Conservation (phyloP, 177 flowering plant species). For the Vitis hybrid region DNA sequence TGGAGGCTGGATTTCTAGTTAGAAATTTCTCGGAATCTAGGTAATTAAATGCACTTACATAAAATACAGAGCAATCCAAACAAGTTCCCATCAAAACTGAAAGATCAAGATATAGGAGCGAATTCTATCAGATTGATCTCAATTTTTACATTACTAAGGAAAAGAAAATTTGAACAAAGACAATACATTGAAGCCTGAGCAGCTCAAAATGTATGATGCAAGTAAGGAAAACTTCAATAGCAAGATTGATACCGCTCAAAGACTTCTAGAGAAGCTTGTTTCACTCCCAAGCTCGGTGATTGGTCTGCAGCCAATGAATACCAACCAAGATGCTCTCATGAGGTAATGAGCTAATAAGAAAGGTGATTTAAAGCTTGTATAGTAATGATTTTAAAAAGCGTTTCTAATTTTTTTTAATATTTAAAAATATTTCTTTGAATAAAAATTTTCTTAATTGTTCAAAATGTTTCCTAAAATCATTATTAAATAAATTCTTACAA, state of each 20-base stretch:
- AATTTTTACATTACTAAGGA: too few species aligned
- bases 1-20: not conserved
- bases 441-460: too few species aligned
- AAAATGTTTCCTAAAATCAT: too few species aligned
- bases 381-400: too few species aligned
- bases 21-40: slow-evolving; percentile 20
- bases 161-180: not conserved
- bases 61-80: not conserved
- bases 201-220: slow-evolving; percentile 1
- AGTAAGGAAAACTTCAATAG: not conserved
- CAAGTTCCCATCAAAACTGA: too few species aligned
- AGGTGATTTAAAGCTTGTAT: too few species aligned
- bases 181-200: slow-evolving; percentile 1
- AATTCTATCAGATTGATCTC: too few species aligned
- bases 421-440: too few species aligned
- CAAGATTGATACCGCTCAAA: slow-evolving; percentile 1
- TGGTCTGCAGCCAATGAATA: slow-evolving; percentile 2
- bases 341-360: not conserved
- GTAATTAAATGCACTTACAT: not conserved
- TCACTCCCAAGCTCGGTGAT: slow-evolving; percentile 1
- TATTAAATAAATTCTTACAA: too few species aligned
- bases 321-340: slow-evolving; percentile 6
- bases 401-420: too few species aligned
- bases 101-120: too few species aligned
- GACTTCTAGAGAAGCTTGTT: slow-evolving; percentile 2